Base-by-base conservation (phyloP, 1,139 yeast species). In the Yamadazyma songkhlaensis region DNA sequence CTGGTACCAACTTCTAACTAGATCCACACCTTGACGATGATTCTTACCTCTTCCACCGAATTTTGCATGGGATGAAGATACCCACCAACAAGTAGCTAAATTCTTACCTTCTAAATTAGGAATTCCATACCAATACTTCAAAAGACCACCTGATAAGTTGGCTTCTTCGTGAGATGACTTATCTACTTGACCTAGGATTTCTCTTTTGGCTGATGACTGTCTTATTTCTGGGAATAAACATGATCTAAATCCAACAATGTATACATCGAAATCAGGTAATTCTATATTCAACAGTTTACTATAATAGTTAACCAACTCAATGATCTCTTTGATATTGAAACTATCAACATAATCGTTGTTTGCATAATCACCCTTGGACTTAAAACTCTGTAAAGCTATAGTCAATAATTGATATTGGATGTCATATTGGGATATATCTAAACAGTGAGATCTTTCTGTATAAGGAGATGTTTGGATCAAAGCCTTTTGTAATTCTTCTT, bases 21-120 rank as follows among this genome's bases (percentile, higher is more conserved):
- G 42, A 1, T 45, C 36, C 52, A 61, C 57, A 3, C 64, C 64
- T 31, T 51, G 49, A 28, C 60, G 40, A 38, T 62, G 67, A 3
- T 55, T 51, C 24, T 46, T 39, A 3, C 64, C 65, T 1, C 55
- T 52, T 2, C 66, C 67, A 6, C 67, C 67, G 4, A 30, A 22
- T 33, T 43, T 47, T 8, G 67, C 64, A 32, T 55, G 53, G 12
- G 41, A 37, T 23, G 45, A 48, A 26, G 43, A 41, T 20, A 48
- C 49, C 67, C 67, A 62, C 66, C 64, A 61, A 36, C 67, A 62
- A 1, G 67, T 62, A 4, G 67, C 67, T 34, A 62, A 44, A 38
- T 61, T 62, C 36, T 55, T 52, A 1, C 62, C 67, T 6, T 39
- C 50, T 25, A 48, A 46, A 34, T 60, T 58, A 1, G 67, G 67